These are phyloP conservation scores for Glarea lozoyensis DNA, from an alignment of 495 filamentous ascomycete species.

Conservation along the genomic window DNA sequence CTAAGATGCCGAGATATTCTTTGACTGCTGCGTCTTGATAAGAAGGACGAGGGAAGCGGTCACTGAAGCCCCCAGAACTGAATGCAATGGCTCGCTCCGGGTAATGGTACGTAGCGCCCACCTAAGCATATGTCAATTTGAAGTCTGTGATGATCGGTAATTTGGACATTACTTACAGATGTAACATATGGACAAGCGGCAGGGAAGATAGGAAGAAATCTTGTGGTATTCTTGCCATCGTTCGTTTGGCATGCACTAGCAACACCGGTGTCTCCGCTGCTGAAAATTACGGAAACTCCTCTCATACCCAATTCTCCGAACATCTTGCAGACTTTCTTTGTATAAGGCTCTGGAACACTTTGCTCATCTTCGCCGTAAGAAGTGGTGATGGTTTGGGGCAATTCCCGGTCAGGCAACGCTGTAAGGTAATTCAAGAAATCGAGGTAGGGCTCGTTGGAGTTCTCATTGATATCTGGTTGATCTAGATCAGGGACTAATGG, in stretches of 20 bases:
- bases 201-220: slow-evolving; percentile 62
- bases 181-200: slow-evolving; percentile 77
- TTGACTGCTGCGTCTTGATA: slow-evolving; percentile 54
- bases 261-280: slow-evolving; percentile 63
- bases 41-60: slow-evolving; percentile 48
- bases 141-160: background rate
- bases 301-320: slow-evolving; percentile 63
- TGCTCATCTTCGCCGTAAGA: slow-evolving; percentile 66
- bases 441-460: slow-evolving; percentile 72
- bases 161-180: slow-evolving; percentile 47
- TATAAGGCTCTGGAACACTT: slow-evolving; percentile 53
- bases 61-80: slow-evolving; percentile 61
- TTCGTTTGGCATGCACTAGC: slow-evolving; percentile 55
- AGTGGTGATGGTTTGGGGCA: slow-evolving; percentile 64
- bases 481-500: slow-evolving; percentile 46
- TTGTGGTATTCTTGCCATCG: slow-evolving; percentile 51
- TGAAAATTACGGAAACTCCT: slow-evolving; percentile 60
- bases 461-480: slow-evolving; percentile 22
- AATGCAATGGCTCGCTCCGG: slow-evolving; percentile 49
- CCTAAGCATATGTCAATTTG: background rate
- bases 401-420: slow-evolving; percentile 38
- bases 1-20: slow-evolving; percentile 42
- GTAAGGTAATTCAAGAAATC: slow-evolving; percentile 65
- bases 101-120: slow-evolving; percentile 37
- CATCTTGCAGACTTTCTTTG: slow-evolving; percentile 55